These are phyloP conservation scores for Zostera marina DNA, from an alignment of 116 monocot genomes.

Conservation along the genomic window DNA sequence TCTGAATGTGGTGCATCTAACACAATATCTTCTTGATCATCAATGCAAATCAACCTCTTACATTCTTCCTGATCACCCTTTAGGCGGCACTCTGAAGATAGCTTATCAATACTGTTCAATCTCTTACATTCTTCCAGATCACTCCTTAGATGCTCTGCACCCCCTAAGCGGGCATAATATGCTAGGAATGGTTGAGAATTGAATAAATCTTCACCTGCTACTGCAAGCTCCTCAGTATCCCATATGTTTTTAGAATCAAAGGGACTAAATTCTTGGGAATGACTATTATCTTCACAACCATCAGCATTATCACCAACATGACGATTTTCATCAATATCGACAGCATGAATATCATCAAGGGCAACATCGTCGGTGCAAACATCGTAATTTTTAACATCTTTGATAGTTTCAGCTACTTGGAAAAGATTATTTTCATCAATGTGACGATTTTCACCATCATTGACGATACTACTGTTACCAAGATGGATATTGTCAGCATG, in stretches of 20 bases:
- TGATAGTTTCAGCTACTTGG: too few species aligned
- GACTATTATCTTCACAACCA: conserved; percentile 9
- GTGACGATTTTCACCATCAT: conserved; percentile 4
- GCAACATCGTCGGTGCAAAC: too few species aligned
- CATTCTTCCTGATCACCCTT: too few species aligned
- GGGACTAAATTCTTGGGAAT: conserved; percentile 46
- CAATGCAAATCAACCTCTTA: too few species aligned
- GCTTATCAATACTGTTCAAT: conserved; percentile 7
- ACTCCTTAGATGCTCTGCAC: conserved; percentile 43
- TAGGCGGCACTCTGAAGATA: too few species aligned
- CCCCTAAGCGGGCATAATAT: conserved; percentile 63
- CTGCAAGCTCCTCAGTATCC: conserved; percentile 89
- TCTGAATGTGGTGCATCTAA: too few species aligned
- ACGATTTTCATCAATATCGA: not conserved
- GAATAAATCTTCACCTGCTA: too few species aligned
- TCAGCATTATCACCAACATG: conserved; percentile 3
- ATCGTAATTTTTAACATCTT: conserved; percentile 11
- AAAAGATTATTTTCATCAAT: too few species aligned
- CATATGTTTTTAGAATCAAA: conserved; percentile 66
- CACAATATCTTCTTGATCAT: too few species aligned
- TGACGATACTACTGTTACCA: not conserved
- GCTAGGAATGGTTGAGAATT: conserved; percentile 39
- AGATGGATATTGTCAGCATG: not conserved
- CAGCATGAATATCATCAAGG: too few species aligned
- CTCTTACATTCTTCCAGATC: conserved; percentile 78